Evolutionary conservation across 1,139 yeast genomes (phyloP).

Genomic region (Schwanniomyces etchellsii): DNA sequence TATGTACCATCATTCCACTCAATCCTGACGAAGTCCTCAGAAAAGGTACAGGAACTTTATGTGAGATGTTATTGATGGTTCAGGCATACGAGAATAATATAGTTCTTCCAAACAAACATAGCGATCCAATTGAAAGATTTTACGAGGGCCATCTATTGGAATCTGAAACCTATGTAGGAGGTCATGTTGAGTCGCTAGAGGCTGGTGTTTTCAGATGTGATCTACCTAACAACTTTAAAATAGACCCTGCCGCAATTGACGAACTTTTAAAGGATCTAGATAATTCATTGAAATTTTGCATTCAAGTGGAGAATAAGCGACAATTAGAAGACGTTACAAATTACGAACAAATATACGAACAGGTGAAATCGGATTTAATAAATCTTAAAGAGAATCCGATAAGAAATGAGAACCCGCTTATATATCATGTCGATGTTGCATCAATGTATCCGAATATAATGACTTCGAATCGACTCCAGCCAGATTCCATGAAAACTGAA

Average conservation of each 20-base stretch:
- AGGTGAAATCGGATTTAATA: slow-evolving; percentile 49
- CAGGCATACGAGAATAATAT: slow-evolving; percentile 82
- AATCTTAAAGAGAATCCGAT: slow-evolving; percentile 58
- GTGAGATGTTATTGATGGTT: slow-evolving; percentile 97
- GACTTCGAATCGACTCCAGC: slow-evolving; percentile 96
- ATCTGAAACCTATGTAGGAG: slow-evolving; percentile 97
- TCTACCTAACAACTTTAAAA: slow-evolving; percentile 63
- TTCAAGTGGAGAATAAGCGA: slow-evolving; percentile 76
- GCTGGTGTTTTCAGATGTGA: slow-evolving; percentile 98
- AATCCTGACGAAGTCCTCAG: slow-evolving; percentile 95
- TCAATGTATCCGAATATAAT: slow-evolving; percentile 99
- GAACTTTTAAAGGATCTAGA: slow-evolving; percentile 71
- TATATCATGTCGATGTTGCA: slow-evolving; percentile 97
- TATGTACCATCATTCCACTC: slow-evolving; percentile 91
- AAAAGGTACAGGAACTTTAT: slow-evolving; percentile 97
- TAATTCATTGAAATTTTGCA: slow-evolving; percentile 72
- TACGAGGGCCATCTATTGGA: slow-evolving; percentile 92
- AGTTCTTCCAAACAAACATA: slow-evolving; percentile 85
- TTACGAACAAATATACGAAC: slow-evolving; percentile 65
- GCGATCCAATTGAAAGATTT: slow-evolving; percentile 87
- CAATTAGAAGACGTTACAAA: slow-evolving; percentile 72
- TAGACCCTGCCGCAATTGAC: slow-evolving; percentile 81
- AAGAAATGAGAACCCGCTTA: slow-evolving; percentile 74
- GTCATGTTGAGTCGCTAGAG: slow-evolving; percentile 95
- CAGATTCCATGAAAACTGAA: slow-evolving; percentile 94